Conservation (phyloP, 1,284 basidiomycete species). For the Cystobasidium pallidum region DNA sequence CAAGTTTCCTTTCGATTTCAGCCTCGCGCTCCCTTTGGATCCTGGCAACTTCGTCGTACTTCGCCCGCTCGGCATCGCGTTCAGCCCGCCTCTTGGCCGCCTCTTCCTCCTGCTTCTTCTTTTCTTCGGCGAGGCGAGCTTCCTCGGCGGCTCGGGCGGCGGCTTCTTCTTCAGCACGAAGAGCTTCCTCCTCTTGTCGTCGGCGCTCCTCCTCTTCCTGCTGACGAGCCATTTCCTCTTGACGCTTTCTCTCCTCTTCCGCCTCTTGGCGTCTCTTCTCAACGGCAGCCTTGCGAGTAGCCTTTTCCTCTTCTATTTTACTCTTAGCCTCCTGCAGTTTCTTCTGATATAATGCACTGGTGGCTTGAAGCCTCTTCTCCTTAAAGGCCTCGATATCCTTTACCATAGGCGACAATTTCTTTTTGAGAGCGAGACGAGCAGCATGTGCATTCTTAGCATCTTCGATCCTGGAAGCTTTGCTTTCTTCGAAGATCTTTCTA, state of each 20-base stretch:
- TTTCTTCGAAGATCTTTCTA: conserved; percentile 68
- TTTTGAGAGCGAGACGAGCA: conserved; percentile 76
- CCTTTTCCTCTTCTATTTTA: conserved; percentile 42
- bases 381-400: conserved; percentile 69
- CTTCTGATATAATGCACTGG: conserved; percentile 34
- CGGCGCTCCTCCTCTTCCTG: conserved; percentile 35
- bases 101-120: conserved; percentile 36
- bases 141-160: conserved; percentile 28
- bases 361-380: conserved; percentile 39
- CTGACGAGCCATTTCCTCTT: conserved; percentile 18
- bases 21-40: conserved; percentile 40
- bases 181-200: conserved; percentile 30
- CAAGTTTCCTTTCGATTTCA: conserved; percentile 30
- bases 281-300: conserved; percentile 35
- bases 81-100: conserved; percentile 21
- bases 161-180: conserved; percentile 25
- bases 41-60: conserved; percentile 22
- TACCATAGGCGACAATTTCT: conserved; percentile 73
- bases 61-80: conserved; percentile 12
- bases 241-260: conserved; percentile 9
- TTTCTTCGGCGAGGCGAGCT: conserved; percentile 41
- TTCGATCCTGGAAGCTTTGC: conserved; percentile 68
- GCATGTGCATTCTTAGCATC: conserved; percentile 67
- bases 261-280: conserved; percentile 19
- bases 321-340: conserved; percentile 19